These are phyloP conservation scores for Colletotrichum agaves DNA, from an alignment of 2,329 filamentous ascomycete genomes.

Conservation along the genomic window DNA sequence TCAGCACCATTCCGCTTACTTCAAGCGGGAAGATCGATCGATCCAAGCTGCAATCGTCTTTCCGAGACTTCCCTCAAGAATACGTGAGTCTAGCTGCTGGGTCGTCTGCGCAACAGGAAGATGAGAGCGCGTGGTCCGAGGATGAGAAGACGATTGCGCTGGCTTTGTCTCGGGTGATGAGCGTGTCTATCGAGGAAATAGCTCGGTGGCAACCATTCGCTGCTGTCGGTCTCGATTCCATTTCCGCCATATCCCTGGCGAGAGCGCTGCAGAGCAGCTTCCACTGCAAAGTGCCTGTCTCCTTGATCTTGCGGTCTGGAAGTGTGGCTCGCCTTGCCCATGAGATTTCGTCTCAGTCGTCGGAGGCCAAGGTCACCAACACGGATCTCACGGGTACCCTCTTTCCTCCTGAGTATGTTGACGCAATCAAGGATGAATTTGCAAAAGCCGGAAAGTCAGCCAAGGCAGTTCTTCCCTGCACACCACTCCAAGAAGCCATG, in stretches of 20 bases:
- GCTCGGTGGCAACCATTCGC: slow-evolving; percentile 77
- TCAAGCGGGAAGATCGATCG: slow-evolving; percentile 80
- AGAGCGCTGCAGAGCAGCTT: slow-evolving; percentile 62
- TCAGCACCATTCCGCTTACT: slow-evolving; percentile 77
- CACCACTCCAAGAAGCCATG: slow-evolving; percentile 90
- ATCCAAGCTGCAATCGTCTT: slow-evolving; percentile 58
- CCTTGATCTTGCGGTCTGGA: slow-evolving; percentile 74
- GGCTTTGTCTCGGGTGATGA: slow-evolving; percentile 63
- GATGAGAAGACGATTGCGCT: slow-evolving; percentile 67
- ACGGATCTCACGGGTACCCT: neutral
- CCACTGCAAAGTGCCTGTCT: slow-evolving; percentile 68
- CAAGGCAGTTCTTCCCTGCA: slow-evolving; percentile 78
- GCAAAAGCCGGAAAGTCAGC: slow-evolving; percentile 49
- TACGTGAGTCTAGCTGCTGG: slow-evolving; percentile 54
- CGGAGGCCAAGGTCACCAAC: neutral
- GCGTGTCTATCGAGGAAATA: slow-evolving; percentile 58
- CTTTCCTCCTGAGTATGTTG: slow-evolving; percentile 4
- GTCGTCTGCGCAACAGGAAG: slow-evolving; percentile 45
- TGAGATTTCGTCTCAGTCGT: neutral
- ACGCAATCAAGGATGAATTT: slow-evolving; percentile 41
- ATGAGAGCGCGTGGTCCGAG: slow-evolving; percentile 56
- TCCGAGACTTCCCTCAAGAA: slow-evolving; percentile 56
- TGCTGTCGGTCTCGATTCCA: slow-evolving; percentile 83
- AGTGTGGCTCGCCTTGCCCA: slow-evolving; percentile 71
- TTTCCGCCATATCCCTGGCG: slow-evolving; percentile 80